These are phyloP conservation scores for Drosera spatulata DNA, from an alignment of 179 eudicot species.

Conservation along the genomic window DNA sequence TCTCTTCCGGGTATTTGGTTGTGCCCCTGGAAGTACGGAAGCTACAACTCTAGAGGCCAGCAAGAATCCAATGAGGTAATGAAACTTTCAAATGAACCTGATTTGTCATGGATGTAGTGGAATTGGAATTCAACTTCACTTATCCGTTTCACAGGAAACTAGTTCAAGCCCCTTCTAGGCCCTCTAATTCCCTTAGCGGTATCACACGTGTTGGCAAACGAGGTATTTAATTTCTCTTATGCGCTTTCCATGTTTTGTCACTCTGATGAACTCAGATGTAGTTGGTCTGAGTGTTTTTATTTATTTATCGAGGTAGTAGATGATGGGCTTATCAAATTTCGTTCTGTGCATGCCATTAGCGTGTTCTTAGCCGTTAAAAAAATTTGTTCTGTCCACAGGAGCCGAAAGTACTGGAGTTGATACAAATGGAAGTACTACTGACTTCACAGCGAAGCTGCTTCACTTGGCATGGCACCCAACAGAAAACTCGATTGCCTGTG, in stretches of 20 bases:
- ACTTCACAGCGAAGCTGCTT: slow-evolving; percentile 35
- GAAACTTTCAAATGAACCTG: not conserved
- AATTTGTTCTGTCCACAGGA: not conserved
- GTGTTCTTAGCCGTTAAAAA: no score
- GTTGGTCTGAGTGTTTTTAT: no score
- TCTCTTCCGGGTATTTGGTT: slow-evolving; percentile 76
- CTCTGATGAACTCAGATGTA: no score
- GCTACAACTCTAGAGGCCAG: slow-evolving; percentile 76
- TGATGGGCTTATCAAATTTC: no score
- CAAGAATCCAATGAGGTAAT: slow-evolving; percentile 76
- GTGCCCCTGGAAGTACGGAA: slow-evolving; percentile 49
- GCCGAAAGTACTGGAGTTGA: slow-evolving; percentile 6
- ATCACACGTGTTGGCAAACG: slow-evolving; percentile 53
- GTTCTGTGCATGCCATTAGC: no score
- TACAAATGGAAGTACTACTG: slow-evolving; percentile 8
- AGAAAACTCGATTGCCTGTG: slow-evolving; percentile 43
- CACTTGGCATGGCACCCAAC: slow-evolving; percentile 58
- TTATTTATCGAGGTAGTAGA: no score
- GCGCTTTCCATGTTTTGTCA: no score
- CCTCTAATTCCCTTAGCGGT: slow-evolving; percentile 48
- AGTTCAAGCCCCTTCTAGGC: slow-evolving; percentile 48
- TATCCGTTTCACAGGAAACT: slow-evolving; percentile 24
- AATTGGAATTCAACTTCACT: not conserved
- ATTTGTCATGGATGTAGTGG: not conserved
- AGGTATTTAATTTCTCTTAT: slow-evolving; percentile 17